Evolutionary conservation across 2,329 filamentous ascomycete species (phyloP).

Genomic region (Fusarium xyrophilum): DNA sequence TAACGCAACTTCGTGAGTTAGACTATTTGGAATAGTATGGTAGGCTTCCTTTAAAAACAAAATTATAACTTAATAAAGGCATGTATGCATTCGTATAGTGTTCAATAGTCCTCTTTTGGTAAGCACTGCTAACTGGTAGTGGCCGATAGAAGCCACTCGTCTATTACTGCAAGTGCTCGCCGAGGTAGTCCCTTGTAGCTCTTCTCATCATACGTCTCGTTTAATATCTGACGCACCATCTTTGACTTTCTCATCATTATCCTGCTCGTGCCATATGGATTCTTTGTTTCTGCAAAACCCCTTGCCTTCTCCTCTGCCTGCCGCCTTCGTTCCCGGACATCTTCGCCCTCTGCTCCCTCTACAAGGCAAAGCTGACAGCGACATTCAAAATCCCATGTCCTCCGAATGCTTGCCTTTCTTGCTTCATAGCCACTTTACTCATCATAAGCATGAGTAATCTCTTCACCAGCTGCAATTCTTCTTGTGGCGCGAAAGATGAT

Average conservation of each 20-base stretch:
- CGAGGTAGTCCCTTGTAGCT: too few relatives aligned
- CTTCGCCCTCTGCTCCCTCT: slow-evolving; percentile 38
- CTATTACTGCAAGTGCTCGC: too few relatives aligned
- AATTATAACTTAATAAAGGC: too few relatives aligned
- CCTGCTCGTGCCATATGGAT: slow-evolving; percentile 16
- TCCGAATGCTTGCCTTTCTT: slow-evolving; percentile 30
- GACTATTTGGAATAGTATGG: too few relatives aligned
- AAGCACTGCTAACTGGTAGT: too few relatives aligned
- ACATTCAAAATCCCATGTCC: slow-evolving; percentile 50
- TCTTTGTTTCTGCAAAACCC: slow-evolving; percentile 23
- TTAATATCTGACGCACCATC: slow-evolving; percentile 33
- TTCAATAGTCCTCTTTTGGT: too few relatives aligned
- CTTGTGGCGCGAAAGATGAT: slow-evolving; percentile 48
- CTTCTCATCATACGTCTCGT: slow-evolving; percentile 1
- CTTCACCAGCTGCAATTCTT: slow-evolving; percentile 45
- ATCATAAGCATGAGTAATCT: slow-evolving; percentile 46
- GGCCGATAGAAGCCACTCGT: too few relatives aligned
- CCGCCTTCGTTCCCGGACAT: slow-evolving; percentile 26
- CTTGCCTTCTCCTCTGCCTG: slow-evolving; percentile 33
- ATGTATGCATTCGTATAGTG: too few relatives aligned
- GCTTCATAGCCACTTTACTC: slow-evolving; percentile 38
- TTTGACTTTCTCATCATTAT: slow-evolving; percentile 36
- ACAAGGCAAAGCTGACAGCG: slow-evolving; percentile 46
- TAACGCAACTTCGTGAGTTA: too few relatives aligned
- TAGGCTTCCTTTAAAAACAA: too few relatives aligned